These are phyloP conservation scores for Paramyrothecium roridum DNA, from an alignment of 2,329 filamentous ascomycete species.

Conservation along the genomic window DNA sequence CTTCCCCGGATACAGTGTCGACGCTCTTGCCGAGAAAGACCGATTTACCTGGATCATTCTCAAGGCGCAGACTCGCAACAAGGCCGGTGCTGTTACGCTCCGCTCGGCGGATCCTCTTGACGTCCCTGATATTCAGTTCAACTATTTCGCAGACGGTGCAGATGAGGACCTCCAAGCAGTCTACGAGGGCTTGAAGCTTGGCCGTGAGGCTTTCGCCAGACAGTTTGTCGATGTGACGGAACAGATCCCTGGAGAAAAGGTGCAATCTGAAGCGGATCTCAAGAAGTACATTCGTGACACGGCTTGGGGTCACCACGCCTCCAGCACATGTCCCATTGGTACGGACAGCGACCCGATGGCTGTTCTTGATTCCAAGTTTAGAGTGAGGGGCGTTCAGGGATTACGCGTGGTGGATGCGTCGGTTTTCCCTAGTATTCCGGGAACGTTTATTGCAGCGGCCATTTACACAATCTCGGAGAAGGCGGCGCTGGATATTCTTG, in stretches of 20 bases:
- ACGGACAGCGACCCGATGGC: conserved; percentile 48
- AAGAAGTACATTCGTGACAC: conserved; percentile 43
- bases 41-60: neutral
- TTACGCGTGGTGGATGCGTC: conserved; percentile 58
- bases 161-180: conserved; percentile 39
- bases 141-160: conserved; percentile 48
- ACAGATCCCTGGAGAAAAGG: conserved; percentile 30
- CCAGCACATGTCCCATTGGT: conserved; percentile 53
- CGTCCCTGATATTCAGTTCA: conserved; percentile 60
- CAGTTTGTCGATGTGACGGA: conserved; percentile 11
- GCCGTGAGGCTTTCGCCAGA: conserved; percentile 35
- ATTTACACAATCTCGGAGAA: conserved; percentile 58
- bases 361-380: conserved; percentile 52
- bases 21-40: neutral
- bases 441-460: conserved; percentile 45
- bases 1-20: neutral
- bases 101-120: conserved; percentile 59
- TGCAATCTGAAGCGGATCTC: conserved; percentile 36
- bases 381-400: conserved; percentile 48
- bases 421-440: conserved; percentile 47
- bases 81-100: conserved; percentile 60
- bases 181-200: conserved; percentile 42
- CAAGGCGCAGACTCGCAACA: conserved; percentile 53
- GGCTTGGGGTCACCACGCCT: conserved; percentile 56
- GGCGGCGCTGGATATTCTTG: conserved; percentile 30